Base-by-base conservation (phyloP, 768 basidiomycete genomes). In the Pisolithus sp. region DNA sequence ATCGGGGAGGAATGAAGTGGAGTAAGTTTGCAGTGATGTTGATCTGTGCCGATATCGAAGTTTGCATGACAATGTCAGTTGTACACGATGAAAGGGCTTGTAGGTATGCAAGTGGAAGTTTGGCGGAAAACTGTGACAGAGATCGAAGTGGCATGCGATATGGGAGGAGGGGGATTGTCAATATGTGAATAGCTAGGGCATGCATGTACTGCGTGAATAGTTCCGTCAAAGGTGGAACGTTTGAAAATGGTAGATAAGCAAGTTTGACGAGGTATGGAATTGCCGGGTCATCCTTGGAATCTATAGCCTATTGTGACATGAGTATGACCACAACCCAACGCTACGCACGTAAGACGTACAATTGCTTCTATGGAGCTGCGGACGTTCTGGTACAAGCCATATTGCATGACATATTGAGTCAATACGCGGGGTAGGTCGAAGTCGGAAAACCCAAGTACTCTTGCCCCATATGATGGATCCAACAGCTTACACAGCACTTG, bases 101-200 rank as follows among this genome's bases (percentile, higher is more conserved):
- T 21, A 77, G 50, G 10, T 69, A 66, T 12, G 69, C 63, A 18
- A 83, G 72, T 2, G 91, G 89, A 12, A 94, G 72, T 9, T 75
- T 72, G 15, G 81, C 72, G 15, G 86, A 82, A 38, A 97, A 72
- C 21, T 76, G 68, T 4, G 82, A 80, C 34, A 95, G 76, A 20
- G 80, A 76, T 0, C 70, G 65, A 20, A 83, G 71, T 34, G 81
- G 86, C 43, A 87, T 71, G 7, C 82, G 85, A 65, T 89, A 86
- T 1, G 90, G 91, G 0, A 97, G 76, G 0, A 91, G 70, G 0
- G 89, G 86, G 41, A 94, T 73, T 1, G 84, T 77, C 52, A 95
- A 73, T 50, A 94, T 79, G 53, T 72, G 66, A 15, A 71, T 61
- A 49, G 88, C 57, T 26, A 87, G 59, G 17, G 66, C 60, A 28